phyloP scores from a whole-genome alignment of 2,329 filamentous ascomycete species.

The Colletotrichum liriopes region DNA sequence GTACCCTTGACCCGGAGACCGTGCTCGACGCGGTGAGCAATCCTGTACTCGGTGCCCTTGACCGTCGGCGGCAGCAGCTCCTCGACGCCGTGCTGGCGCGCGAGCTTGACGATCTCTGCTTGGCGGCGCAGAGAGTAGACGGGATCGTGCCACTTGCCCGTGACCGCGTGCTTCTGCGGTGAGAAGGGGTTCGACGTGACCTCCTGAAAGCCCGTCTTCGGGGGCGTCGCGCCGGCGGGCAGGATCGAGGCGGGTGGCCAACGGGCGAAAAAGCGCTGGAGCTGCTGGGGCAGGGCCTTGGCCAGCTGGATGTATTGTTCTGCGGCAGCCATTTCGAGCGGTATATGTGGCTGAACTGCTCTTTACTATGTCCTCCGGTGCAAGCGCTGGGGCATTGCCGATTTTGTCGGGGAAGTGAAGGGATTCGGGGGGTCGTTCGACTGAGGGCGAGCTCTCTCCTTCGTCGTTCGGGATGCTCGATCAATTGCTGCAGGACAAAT shows the following conservation, averaged over 20 bases:
- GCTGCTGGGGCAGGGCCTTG: slow-evolving; percentile 80
- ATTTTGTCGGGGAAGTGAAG: slow-evolving; percentile 8
- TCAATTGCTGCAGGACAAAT: slow-evolving; percentile 34
- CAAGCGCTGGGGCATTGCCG: slow-evolving; percentile 10
- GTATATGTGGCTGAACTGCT: slow-evolving; percentile 10
- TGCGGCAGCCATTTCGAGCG: slow-evolving; percentile 27
- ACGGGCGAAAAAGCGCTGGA: slow-evolving; percentile 89
- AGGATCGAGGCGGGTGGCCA: slow-evolving; percentile 83
- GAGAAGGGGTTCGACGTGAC: slow-evolving; percentile 84
- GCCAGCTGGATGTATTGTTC: slow-evolving; percentile 71
- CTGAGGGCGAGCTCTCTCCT: slow-evolving; percentile 2
- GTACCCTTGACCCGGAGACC: slow-evolving; percentile 92
- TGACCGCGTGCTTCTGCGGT: slow-evolving; percentile 82
- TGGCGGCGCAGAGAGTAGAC: slow-evolving; percentile 88
- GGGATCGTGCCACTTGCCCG: slow-evolving; percentile 87
- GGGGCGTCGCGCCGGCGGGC: slow-evolving; percentile 58
- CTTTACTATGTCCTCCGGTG: slow-evolving; percentile 10
- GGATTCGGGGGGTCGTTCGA: slow-evolving; percentile 6
- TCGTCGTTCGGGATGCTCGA: slow-evolving; percentile 17
- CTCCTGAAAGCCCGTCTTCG: slow-evolving; percentile 68
- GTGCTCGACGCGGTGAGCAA: slow-evolving; percentile 81
- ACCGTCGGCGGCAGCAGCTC: slow-evolving; percentile 82
- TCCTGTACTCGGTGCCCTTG: slow-evolving; percentile 82
- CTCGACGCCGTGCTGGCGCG: slow-evolving; percentile 83
- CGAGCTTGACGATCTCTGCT: slow-evolving; percentile 91